phyloP scores from a whole-genome alignment of 176 grass and related monocot genomes.

The Oryza punctata region DNA sequence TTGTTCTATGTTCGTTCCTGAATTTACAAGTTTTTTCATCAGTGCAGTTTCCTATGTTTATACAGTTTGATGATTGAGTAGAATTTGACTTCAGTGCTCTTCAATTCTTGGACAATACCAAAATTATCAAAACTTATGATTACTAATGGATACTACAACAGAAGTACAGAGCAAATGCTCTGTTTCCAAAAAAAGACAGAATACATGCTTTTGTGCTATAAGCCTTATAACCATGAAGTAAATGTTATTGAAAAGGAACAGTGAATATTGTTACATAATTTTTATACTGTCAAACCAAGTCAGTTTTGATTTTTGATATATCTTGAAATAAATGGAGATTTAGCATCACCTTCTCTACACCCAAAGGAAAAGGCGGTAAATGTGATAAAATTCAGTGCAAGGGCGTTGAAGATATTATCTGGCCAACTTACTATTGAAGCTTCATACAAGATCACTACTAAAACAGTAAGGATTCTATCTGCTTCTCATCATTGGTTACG shows the following conservation, averaged over 20 bases:
- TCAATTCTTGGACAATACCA: not conserved
- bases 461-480: slow-evolving; percentile 54
- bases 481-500: not conserved
- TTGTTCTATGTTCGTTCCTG: not conserved
- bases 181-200: not conserved
- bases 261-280: not conserved
- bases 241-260: not conserved
- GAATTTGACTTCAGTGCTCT: not conserved
- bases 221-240: not conserved
- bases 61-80: not conserved
- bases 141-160: not conserved
- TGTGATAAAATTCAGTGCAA: slow-evolving; percentile 80
- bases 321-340: slow-evolving; percentile 88
- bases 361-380: slow-evolving; percentile 88
- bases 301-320: slow-evolving; percentile 50
- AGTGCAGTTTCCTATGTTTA: not conserved
- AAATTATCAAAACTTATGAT: not conserved
- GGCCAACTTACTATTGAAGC: slow-evolving; percentile 87
- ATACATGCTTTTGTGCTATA: not conserved
- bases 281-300: slow-evolving; percentile 23
- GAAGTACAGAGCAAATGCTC: not conserved
- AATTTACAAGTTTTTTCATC: not conserved
- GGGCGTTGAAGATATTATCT: slow-evolving; percentile 64
- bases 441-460: slow-evolving; percentile 61
- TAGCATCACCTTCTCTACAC: slow-evolving; percentile 80